Evolutionary conservation across 108 stramenopile species (phyloP).

Genomic region (Skeletonema tropicum): DNA sequence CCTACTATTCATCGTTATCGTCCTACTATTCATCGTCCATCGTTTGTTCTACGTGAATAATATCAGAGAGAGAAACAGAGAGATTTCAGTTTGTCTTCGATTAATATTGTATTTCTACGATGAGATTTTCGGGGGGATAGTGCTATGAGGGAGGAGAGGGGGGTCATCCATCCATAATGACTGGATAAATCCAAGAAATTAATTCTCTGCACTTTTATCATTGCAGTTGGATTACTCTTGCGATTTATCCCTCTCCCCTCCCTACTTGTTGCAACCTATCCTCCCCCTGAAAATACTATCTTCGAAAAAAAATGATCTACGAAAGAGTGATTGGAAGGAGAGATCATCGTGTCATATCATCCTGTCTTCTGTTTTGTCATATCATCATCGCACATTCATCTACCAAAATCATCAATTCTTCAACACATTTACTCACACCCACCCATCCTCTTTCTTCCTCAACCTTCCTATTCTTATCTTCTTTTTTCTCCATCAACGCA

Average conservation of each 20-base stretch:
- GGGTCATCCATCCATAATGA: neutral
- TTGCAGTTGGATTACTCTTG: slow-evolving; percentile 6
- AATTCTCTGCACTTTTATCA: slow-evolving; percentile 8
- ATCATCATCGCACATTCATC: slow-evolving; percentile 4
- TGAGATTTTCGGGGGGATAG: neutral
- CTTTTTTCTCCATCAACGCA: slow-evolving; percentile 18
- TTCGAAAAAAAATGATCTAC: neutral
- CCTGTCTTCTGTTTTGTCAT: neutral
- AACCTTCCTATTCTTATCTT: neutral
- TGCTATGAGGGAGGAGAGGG: neutral
- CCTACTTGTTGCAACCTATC: no score
- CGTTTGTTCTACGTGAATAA: neutral
- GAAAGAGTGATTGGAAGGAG: neutral
- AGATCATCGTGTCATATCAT: neutral
- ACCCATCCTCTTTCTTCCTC: slow-evolving; percentile 1
- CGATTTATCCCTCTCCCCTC: neutral
- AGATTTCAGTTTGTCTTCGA: neutral
- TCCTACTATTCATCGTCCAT: neutral
- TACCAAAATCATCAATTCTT: neutral
- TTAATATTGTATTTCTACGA: neutral
- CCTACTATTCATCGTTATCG: slow-evolving; percentile 1
- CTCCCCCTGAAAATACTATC: neutral
- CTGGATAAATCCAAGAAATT: neutral
- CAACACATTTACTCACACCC: slow-evolving; percentile 19
- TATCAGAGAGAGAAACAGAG: neutral